Percentiles rank a stretch among this genome's conserved stretches.
Evolutionary conservation across 805 yeast genomes (phyloP).

Genomic region (Kodamaea restingae): DNA sequence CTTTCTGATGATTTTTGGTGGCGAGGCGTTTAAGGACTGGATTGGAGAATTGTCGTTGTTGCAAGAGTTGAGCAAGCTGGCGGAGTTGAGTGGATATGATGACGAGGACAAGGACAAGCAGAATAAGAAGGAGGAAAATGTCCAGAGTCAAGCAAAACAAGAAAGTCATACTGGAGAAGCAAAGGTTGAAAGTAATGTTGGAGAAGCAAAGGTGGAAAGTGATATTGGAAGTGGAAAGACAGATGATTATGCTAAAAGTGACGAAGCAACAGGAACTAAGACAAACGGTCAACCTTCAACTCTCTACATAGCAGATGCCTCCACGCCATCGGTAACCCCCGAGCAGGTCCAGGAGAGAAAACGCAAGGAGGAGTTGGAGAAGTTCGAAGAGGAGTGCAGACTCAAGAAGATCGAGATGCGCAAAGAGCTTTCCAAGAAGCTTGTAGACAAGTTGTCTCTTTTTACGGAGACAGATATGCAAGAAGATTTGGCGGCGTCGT

Average conservation of each 20-base stretch:
- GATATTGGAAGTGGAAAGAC: no score
- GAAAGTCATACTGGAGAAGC: conserved; percentile 6
- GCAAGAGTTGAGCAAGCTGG: conserved; percentile 39
- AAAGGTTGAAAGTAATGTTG: no score
- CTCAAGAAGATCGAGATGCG: conserved; percentile 63
- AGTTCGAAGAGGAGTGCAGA: conserved; percentile 74
- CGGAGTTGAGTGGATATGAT: conserved; percentile 39
- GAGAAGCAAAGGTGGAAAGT: no score
- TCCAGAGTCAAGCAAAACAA: neutral
- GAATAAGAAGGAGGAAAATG: conserved; percentile 1
- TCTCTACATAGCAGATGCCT: conserved; percentile 6
- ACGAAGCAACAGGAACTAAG: neutral
- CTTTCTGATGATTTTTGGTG: conserved; percentile 75
- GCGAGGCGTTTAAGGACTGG: conserved; percentile 76
- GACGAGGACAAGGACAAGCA: conserved; percentile 34
- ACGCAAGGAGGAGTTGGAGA: conserved; percentile 50
- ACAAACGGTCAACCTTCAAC: no score
- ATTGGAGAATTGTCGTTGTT: conserved; percentile 43
- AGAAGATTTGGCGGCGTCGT: conserved; percentile 43
- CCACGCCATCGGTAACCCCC: conserved; percentile 16
- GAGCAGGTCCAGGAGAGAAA: conserved; percentile 44
- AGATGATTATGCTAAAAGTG: neutral
- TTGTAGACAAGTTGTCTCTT: conserved; percentile 44
- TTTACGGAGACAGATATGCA: conserved; percentile 43
- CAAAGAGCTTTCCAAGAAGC: conserved; percentile 54